Evolutionary conservation across 2,329 filamentous ascomycete species (phyloP).

Genomic region (Colletotrichum trifolii): DNA sequence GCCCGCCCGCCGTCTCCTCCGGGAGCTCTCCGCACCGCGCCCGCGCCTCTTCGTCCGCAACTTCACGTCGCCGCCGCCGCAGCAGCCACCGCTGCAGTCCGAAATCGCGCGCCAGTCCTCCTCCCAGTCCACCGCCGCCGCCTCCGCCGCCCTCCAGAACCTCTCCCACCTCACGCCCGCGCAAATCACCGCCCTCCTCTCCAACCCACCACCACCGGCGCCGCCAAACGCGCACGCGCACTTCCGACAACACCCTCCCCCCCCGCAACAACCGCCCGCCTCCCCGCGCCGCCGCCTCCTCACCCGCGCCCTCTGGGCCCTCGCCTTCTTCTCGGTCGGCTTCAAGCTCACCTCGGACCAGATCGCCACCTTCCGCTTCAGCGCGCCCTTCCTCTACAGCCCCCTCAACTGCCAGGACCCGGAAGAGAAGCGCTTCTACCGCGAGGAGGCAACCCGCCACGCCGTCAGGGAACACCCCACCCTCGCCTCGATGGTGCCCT

Average conservation of each 20-base stretch:
- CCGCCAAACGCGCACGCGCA: neutral
- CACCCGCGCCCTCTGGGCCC: slow-evolving; percentile 24
- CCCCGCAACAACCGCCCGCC: neutral
- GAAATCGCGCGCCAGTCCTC: neutral
- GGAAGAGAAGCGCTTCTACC: slow-evolving; percentile 1
- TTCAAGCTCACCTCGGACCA: slow-evolving; percentile 27
- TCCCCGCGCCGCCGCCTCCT: slow-evolving; percentile 25
- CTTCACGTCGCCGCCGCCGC: slow-evolving; percentile 20
- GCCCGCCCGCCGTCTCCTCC: slow-evolving; percentile 25
- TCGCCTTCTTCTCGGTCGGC: slow-evolving; percentile 28
- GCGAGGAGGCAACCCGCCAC: slow-evolving; percentile 5
- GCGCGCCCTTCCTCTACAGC: slow-evolving; percentile 13
- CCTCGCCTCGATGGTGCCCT: slow-evolving; percentile 13
- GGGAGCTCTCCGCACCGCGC: slow-evolving; percentile 25
- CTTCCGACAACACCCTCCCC: neutral
- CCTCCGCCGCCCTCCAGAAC: slow-evolving; percentile 32
- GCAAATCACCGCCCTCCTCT: slow-evolving; percentile 37
- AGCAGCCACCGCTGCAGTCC: slow-evolving; percentile 4
- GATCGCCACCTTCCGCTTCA: slow-evolving; percentile 15
- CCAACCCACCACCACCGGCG: slow-evolving; percentile 8
- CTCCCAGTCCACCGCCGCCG: slow-evolving; percentile 14
- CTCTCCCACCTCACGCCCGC: slow-evolving; percentile 36
- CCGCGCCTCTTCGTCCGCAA: slow-evolving; percentile 14
- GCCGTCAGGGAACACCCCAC: slow-evolving; percentile 7
- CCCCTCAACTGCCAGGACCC: slow-evolving; percentile 6